Evolutionary conservation across 148 eudicot genomes (phyloP).

Genomic region (Pouteria glomerata): DNA sequence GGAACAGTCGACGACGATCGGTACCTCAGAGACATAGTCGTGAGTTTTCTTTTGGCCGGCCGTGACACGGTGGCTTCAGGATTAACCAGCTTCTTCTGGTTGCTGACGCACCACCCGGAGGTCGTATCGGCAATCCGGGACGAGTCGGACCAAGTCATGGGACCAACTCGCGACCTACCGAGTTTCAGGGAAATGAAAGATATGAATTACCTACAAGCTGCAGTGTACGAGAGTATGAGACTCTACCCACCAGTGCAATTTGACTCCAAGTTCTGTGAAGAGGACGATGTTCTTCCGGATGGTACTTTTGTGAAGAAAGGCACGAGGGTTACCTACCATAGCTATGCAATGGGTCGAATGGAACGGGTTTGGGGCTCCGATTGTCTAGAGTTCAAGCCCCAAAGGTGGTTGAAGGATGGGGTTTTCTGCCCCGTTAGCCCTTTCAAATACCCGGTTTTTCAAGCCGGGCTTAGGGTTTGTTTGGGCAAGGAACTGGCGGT

Average conservation of each 20-base stretch:
- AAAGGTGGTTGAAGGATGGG: conserved; percentile 15
- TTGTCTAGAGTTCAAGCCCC: conserved; percentile 20
- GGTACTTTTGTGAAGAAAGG: conserved; percentile 9
- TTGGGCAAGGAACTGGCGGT: conserved; percentile 23
- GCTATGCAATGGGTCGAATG: conserved; percentile 27
- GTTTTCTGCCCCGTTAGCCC: conserved; percentile 11
- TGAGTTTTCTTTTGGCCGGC: conserved; percentile 58
- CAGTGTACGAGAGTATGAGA: conserved; percentile 20
- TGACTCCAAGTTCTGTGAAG: conserved; percentile 21
- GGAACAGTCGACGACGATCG: conserved; percentile 29
- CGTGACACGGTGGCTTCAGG: conserved; percentile 63
- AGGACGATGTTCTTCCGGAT: conserved; percentile 18
- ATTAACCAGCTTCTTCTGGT: conserved; percentile 44
- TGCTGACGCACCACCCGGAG: conserved; percentile 39
- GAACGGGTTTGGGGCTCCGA: conserved; percentile 20
- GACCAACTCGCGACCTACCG: neutral
- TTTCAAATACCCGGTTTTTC: conserved; percentile 27
- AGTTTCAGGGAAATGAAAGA: conserved; percentile 12
- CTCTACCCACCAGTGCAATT: conserved; percentile 24
- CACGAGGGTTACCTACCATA: conserved; percentile 20
- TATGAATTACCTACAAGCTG: conserved; percentile 22
- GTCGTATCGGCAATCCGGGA: conserved; percentile 30
- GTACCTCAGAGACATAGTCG: conserved; percentile 50
- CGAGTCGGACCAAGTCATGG: conserved; percentile 35
- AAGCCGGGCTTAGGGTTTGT: conserved; percentile 27